phyloP scores from a whole-genome alignment of 257 asterid species.

The Verbascum thapsus region DNA sequence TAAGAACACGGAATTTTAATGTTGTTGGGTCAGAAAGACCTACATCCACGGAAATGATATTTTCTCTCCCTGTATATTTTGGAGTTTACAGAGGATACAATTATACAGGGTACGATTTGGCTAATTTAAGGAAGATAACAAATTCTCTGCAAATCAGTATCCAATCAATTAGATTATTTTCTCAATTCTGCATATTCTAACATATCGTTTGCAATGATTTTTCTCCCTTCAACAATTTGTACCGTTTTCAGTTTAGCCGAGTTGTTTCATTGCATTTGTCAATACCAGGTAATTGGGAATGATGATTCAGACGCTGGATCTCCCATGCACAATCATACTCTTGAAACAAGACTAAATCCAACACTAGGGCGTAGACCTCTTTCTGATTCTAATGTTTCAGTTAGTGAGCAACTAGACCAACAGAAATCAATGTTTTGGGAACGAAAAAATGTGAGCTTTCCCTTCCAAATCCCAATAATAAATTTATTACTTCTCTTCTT shows the following conservation, averaged over 20 bases:
- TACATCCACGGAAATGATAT: too few relatives aligned
- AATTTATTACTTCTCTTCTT: slow-evolving; percentile 10
- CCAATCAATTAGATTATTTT: too few relatives aligned
- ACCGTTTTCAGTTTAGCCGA: slow-evolving; percentile 19
- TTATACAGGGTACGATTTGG: too few relatives aligned
- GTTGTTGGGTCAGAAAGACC: too few relatives aligned
- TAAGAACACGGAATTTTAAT: too few relatives aligned
- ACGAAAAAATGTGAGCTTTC: slow-evolving; percentile 71
- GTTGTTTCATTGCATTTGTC: slow-evolving; percentile 32
- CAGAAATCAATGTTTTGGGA: slow-evolving; percentile 79
- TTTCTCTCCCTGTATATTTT: too few relatives aligned
- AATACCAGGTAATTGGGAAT: slow-evolving; percentile 60
- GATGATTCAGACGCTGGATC: slow-evolving; percentile 70
- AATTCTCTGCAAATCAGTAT: too few relatives aligned
- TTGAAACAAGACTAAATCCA: slow-evolving; percentile 41
- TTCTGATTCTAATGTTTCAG: slow-evolving; percentile 45
- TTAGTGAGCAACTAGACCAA: slow-evolving; percentile 57
- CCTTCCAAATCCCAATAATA: slow-evolving; percentile 4
- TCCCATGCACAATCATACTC: slow-evolving; percentile 41
- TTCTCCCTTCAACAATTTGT: slow-evolving; percentile 7
- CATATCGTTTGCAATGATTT: slow-evolving; percentile 22
- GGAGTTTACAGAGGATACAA: too few relatives aligned
- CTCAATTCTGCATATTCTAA: too few relatives aligned
- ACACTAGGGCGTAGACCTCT: slow-evolving; percentile 43
- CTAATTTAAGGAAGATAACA: too few relatives aligned